A percentile compares a stretch with the other conserved stretches of the same genome.
Evolutionary conservation across 495 filamentous ascomycete genomes (phyloP).

Genomic region (Penicillium egyptiacum): DNA sequence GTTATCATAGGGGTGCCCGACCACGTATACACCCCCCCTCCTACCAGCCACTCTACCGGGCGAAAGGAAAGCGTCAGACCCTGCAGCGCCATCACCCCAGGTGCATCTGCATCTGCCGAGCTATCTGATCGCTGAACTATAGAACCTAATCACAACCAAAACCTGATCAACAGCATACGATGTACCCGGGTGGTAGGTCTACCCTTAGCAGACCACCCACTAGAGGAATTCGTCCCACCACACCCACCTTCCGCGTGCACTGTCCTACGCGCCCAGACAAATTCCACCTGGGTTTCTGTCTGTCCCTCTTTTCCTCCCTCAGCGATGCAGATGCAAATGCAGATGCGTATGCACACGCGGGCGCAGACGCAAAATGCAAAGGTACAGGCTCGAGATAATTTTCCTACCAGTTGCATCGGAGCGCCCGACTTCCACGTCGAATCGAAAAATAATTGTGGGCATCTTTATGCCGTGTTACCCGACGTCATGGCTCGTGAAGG

Average conservation of each 20-base stretch:
- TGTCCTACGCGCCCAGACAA: background rate
- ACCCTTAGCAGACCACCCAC: background rate
- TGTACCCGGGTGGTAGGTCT: background rate
- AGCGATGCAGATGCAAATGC: background rate
- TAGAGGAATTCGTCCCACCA: background rate
- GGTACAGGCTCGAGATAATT: background rate
- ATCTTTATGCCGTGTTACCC: conserved; percentile 1
- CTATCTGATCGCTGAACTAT: conserved; percentile 1
- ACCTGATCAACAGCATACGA: background rate
- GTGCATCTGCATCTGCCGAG: conserved; percentile 2
- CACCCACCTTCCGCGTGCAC: background rate
- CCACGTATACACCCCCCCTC: background rate
- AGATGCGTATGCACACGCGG: background rate
- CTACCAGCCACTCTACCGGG: background rate
- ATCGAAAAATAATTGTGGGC: background rate
- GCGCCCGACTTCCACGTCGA: conserved; percentile 5
- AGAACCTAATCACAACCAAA: conserved; percentile 2
- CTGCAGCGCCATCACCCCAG: conserved; percentile 7
- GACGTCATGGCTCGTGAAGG: conserved; percentile 8
- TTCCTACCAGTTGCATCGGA: conserved; percentile 2
- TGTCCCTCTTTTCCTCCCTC: background rate
- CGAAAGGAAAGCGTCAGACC: background rate
- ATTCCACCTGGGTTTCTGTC: background rate
- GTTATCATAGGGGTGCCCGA: conserved; percentile 5
- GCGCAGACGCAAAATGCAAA: background rate